Evolutionary conservation across 2,329 filamentous ascomycete species (phyloP).

Genomic region (Pyrenophora graminea): DNA sequence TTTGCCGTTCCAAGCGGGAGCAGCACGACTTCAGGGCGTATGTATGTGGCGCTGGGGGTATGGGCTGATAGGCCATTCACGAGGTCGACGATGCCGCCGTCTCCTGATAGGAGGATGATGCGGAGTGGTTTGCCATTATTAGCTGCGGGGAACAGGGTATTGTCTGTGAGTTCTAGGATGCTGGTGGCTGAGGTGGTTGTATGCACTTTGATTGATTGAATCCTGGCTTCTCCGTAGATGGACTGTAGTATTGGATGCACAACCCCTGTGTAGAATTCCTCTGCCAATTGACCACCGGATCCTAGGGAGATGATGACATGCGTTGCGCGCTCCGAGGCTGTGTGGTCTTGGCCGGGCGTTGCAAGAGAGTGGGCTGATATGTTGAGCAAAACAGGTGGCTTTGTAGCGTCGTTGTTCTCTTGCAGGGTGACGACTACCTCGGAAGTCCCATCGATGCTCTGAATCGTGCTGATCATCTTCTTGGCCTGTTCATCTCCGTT

Average conservation of each 20-base stretch:
- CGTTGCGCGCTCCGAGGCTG: slow-evolving; percentile 28
- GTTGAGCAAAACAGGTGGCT: slow-evolving; percentile 23
- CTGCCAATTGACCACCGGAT: slow-evolving; percentile 51
- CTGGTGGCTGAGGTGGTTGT: slow-evolving; percentile 67
- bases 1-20: slow-evolving; percentile 59
- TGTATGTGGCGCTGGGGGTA: slow-evolving; percentile 26
- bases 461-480: slow-evolving; percentile 13
- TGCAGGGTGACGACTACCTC: slow-evolving; percentile 13
- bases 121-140: slow-evolving; percentile 50
- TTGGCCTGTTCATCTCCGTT: not conserved
- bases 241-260: slow-evolving; percentile 50
- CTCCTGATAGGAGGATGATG: slow-evolving; percentile 80
- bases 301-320: slow-evolving; percentile 53
- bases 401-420: slow-evolving; percentile 17
- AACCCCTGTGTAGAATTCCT: slow-evolving; percentile 44
- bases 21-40: slow-evolving; percentile 61
- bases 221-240: slow-evolving; percentile 39
- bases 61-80: slow-evolving; percentile 66
- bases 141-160: slow-evolving; percentile 55
- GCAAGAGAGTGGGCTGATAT: slow-evolving; percentile 26
- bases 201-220: slow-evolving; percentile 57
- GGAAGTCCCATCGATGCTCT: slow-evolving; percentile 9
- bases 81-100: slow-evolving; percentile 83
- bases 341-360: not conserved
- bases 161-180: slow-evolving; percentile 65